Evolutionary conservation across 2,329 filamentous ascomycete species (phyloP), one percentile per base, ranked within the genome.

Genomic region (Trichoderma harzianum): DNA sequence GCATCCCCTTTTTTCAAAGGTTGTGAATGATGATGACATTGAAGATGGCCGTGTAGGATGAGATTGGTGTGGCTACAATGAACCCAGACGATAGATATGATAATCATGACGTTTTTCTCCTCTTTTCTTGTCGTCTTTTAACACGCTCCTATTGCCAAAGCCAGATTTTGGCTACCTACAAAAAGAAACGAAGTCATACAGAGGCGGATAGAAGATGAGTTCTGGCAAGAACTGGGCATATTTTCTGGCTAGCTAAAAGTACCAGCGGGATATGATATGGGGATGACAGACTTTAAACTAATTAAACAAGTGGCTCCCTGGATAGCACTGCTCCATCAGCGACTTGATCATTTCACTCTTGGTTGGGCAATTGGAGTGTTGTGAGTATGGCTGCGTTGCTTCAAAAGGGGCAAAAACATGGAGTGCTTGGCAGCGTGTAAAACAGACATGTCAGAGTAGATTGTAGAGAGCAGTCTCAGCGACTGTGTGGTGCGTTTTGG

Each of bases 381-480:
- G 5, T 39, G 51, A 53, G 10, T 21, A 21, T 14, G 24, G 43
- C n/a, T 55, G 47, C 14, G 30, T 55, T 5, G 12, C 5, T 21
- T 11, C 10, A 55, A 2, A 26, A 5, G 28, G 47, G 51, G 26
- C 16, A 11, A 58, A 63, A 60, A 5, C 6, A n/a, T 12, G 34
- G 5, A 36, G 21, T 53, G 47, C 7, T 34, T 28, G 12, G 5
- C 11, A 26, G 21, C 18, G 43, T 51, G 26, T 28, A 30, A 14
- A 18, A 24, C 24, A n/a, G 18, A 10, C 10, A 69, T 34, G 21
- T 28, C 34, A 39, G n/a, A 58, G 51, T 67, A 67, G 64, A 67
- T 43, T 67, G 64, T 58, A 67, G 64, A 67, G 24, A 39, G 64
- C 51, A 58, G 64, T 67, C 47, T 67, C 64, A 58, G 47, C 32